Conservation (phyloP, 805 yeast species). For the Saturnispora silvae region DNA sequence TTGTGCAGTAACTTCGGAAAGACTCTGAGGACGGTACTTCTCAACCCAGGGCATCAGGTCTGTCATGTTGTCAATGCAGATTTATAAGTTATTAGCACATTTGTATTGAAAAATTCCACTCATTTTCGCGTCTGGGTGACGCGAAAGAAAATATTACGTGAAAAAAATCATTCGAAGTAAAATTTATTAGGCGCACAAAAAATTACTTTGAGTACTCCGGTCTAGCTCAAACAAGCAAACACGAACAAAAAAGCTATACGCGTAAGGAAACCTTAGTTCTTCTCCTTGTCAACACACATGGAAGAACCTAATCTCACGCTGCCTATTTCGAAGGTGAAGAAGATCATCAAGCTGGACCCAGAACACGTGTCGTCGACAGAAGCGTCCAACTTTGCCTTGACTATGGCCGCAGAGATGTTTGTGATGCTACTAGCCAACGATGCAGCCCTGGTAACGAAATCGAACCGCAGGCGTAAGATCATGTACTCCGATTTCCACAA, state of each 20-base stretch:
- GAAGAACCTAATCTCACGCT: conserved; percentile 22
- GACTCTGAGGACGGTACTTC: conserved; percentile 80
- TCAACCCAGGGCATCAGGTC: conserved; percentile 90
- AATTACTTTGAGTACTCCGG: too few species aligned
- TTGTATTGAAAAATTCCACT: too few species aligned
- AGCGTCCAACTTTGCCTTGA: conserved; percentile 63
- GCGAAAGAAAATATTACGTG: too few species aligned
- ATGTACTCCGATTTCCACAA: conserved; percentile 58
- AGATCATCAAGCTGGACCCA: conserved; percentile 67
- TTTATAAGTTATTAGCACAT: too few species aligned
- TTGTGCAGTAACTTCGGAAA: conserved; percentile 87
- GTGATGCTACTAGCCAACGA: conserved; percentile 61
- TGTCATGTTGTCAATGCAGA: too few species aligned
- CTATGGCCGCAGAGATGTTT: conserved; percentile 70
- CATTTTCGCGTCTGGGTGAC: too few species aligned
- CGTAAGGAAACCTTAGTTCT: too few species aligned
- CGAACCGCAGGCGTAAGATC: conserved; percentile 59
- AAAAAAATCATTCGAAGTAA: too few species aligned
- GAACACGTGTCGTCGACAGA: conserved; percentile 59
- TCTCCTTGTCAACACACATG: too few species aligned
- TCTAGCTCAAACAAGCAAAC: too few species aligned
- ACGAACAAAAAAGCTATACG: too few species aligned
- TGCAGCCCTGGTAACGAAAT: conserved; percentile 53
- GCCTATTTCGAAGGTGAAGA: conserved; percentile 61
- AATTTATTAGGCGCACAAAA: too few species aligned